phyloP scores from a whole-genome alignment of 192 early-diverging fungal species.

The Coemansia interrupta region DNA sequence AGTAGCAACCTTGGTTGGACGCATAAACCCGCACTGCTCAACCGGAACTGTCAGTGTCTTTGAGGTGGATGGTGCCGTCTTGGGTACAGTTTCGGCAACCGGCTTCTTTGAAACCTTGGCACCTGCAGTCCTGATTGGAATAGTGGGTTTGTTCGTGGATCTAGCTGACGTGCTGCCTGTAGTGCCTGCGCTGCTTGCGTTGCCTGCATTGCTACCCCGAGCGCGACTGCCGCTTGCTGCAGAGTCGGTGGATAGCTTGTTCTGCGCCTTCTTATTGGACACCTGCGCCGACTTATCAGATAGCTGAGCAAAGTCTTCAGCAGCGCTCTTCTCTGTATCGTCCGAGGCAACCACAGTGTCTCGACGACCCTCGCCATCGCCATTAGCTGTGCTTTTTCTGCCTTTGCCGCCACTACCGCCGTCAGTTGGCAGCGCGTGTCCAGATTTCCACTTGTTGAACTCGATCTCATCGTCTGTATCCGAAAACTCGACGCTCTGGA shows the following conservation, averaged over 20 bases:
- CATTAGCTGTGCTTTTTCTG: not conserved
- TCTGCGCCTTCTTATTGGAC: not conserved
- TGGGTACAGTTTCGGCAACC: not conserved
- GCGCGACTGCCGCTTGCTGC: no score
- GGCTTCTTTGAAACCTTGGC: conserved; percentile 4
- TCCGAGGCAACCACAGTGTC: no score
- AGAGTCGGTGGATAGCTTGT: no score
- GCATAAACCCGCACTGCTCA: conserved; percentile 43
- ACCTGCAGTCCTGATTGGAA: not conserved
- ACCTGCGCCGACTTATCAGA: no score
- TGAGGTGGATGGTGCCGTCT: not conserved
- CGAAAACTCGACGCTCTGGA: conserved; percentile 31
- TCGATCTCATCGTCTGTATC: conserved; percentile 45
- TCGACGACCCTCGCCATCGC: not conserved
- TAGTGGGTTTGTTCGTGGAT: not conserved
- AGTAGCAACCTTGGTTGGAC: conserved; percentile 36
- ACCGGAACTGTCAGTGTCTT: conserved; percentile 31
- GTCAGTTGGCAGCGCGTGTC: conserved; percentile 9
- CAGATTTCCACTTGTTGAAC: conserved; percentile 44
- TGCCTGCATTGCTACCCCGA: no score
- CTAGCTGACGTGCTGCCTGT: not conserved
- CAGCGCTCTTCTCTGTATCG: no score
- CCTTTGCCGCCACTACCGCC: not conserved
- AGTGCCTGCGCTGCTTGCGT: not conserved
- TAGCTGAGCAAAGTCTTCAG: no score